Conservation (phyloP, 202 grass and related monocot genomes). For the Cymbopogon flexuosus region DNA sequence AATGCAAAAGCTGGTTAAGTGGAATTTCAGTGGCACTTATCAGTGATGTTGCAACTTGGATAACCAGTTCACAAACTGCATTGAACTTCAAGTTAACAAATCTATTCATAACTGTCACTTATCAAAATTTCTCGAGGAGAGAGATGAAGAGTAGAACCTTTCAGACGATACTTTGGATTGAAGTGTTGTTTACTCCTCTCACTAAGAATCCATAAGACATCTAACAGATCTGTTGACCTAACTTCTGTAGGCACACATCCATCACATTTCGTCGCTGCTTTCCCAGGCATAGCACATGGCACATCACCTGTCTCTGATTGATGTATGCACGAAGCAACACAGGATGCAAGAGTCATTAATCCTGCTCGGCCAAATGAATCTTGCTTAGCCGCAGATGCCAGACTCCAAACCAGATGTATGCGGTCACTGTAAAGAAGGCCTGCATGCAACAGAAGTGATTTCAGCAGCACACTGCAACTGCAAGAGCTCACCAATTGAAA, state of each 20-base stretch:
- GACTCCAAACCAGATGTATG: conserved; percentile 64
- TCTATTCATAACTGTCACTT: conserved; percentile 30
- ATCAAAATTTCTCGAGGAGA: conserved; percentile 8
- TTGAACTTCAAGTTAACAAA: conserved; percentile 29
- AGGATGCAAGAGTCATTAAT: conserved; percentile 88
- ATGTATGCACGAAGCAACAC: conserved; percentile 61
- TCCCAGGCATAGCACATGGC: conserved; percentile 26
- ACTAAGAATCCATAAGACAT: conserved; percentile 68
- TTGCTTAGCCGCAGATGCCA: conserved; percentile 67
- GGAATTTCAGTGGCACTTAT: conserved; percentile 62
- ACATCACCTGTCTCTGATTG: conserved; percentile 42
- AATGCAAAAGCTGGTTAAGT: conserved; percentile 70
- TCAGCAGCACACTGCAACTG: conserved; percentile 10
- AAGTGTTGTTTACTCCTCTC: conserved; percentile 98
- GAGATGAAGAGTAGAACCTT: conserved; percentile 49
- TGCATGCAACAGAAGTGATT: conserved; percentile 21
- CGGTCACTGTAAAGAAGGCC: conserved; percentile 54
- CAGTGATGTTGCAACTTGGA: conserved; percentile 64
- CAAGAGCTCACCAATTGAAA: conserved; percentile 14
- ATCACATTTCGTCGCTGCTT: conserved; percentile 34
- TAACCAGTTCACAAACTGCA: conserved; percentile 85
- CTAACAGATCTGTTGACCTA: conserved; percentile 56
- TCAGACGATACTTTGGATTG: conserved; percentile 90
- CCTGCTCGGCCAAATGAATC: conserved; percentile 88
- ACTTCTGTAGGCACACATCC: conserved; percentile 35